These are phyloP conservation scores for Diospyros lotus DNA, from an alignment of 148 eudicot genomes.

Conservation along the genomic window DNA sequence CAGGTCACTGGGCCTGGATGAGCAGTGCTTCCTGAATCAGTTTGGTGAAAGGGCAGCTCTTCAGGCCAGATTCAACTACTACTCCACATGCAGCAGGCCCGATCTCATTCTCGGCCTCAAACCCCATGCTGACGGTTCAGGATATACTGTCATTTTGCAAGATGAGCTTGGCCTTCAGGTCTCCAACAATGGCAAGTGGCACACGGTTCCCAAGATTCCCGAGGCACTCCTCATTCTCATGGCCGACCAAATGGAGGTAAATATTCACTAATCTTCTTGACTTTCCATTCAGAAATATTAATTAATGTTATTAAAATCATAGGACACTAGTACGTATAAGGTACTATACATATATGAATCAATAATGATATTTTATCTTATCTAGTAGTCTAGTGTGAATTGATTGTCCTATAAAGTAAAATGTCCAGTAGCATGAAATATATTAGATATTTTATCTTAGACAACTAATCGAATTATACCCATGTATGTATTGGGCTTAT, in stretches of 20 bases:
- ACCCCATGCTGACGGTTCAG: conserved; percentile 47
- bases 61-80: conserved; percentile 40
- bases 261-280: too few species aligned
- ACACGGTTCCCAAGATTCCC: conserved; percentile 33
- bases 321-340: too few species aligned
- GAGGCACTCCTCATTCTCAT: conserved; percentile 28
- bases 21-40: conserved; percentile 38
- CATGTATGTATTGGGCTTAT: too few species aligned
- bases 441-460: too few species aligned
- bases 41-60: conserved; percentile 31
- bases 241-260: conserved; percentile 60
- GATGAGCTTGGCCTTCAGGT: conserved; percentile 41
- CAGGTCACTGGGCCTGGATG: conserved; percentile 34
- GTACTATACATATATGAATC: too few species aligned
- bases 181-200: conserved; percentile 30
- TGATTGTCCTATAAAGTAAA: too few species aligned
- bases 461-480: too few species aligned
- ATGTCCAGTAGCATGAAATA: too few species aligned
- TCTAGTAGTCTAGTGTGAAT: too few species aligned
- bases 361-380: too few species aligned
- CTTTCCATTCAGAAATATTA: too few species aligned
- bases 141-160: conserved; percentile 34
- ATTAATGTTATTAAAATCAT: too few species aligned
- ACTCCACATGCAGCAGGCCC: conserved; percentile 40
- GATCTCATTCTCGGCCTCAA: conserved; percentile 48